Conservation (phyloP, 2,329 filamentous ascomycete genomes). For the Fusarium phyllophilum region DNA sequence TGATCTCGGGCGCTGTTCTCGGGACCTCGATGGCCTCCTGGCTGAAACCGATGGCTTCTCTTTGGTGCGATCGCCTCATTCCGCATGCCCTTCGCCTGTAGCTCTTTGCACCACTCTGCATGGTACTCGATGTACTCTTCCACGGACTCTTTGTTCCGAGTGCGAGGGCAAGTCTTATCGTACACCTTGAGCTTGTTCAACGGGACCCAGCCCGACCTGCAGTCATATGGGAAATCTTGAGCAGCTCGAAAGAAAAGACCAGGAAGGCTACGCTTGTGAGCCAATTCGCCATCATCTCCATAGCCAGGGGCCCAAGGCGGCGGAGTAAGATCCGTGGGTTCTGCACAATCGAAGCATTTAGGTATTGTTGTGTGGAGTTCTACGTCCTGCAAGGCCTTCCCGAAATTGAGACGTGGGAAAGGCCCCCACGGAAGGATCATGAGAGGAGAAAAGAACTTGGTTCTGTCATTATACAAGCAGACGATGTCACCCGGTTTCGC, state of each 20-base stretch:
- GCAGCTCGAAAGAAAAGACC: not conserved
- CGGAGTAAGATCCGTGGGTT: not conserved
- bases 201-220: not conserved
- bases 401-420: not conserved
- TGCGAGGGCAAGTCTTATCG: not conserved
- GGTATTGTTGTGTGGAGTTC: not conserved
- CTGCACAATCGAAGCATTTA: not conserved
- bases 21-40: not conserved
- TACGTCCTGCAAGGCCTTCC: not conserved
- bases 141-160: not conserved
- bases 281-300: not conserved
- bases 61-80: not conserved
- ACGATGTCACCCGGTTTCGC: not conserved
- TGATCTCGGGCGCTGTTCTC: not conserved
- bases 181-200: not conserved
- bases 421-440: not conserved
- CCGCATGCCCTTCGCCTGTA: too few relatives aligned
- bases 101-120: not conserved
- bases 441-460: not conserved
- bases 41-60: not conserved
- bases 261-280: not conserved
- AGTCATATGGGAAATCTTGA: not conserved
- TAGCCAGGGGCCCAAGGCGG: not conserved
- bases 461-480: not conserved
- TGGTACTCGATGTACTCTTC: not conserved